These are phyloP conservation scores for Macrophomina tecta DNA, from an alignment of 2,329 filamentous ascomycete genomes.

Conservation along the genomic window DNA sequence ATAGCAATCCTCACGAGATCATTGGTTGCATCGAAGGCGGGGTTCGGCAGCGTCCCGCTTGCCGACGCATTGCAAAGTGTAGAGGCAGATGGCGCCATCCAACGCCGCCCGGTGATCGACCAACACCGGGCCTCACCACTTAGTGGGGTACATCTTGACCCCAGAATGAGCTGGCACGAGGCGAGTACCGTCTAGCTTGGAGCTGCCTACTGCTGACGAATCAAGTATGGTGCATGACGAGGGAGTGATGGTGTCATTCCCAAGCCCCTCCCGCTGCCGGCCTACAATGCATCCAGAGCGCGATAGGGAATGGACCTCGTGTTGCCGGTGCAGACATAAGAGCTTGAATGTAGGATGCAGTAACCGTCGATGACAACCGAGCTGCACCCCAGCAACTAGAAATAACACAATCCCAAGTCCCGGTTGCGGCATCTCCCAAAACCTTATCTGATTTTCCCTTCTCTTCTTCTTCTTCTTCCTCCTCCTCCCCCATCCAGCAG, in stretches of 20 bases:
- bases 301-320: background rate
- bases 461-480: too few species aligned
- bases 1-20: slow-evolving; percentile 1
- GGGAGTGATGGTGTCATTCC: slow-evolving; percentile 27
- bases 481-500: background rate
- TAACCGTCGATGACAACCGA: background rate
- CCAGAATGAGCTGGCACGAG: background rate
- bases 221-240: slow-evolving; percentile 23
- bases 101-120: slow-evolving; percentile 22
- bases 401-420: background rate
- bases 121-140: background rate
- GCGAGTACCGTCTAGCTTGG: background rate
- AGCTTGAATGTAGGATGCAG: background rate
- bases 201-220: slow-evolving; percentile 14
- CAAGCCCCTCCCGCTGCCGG: slow-evolving; percentile 10
- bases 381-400: slow-evolving; percentile 1
- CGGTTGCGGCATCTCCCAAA: slow-evolving; percentile 13
- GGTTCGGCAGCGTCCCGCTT: slow-evolving; percentile 15
- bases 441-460: background rate
- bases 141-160: slow-evolving; percentile 7
- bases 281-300: background rate
- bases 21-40: slow-evolving; percentile 10
- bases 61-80: slow-evolving; percentile 22
- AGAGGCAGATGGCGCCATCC: slow-evolving; percentile 25
- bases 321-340: slow-evolving; percentile 7